Base-by-base conservation (phyloP, 2,329 filamentous ascomycete genomes). In the Dothistroma pini region DNA sequence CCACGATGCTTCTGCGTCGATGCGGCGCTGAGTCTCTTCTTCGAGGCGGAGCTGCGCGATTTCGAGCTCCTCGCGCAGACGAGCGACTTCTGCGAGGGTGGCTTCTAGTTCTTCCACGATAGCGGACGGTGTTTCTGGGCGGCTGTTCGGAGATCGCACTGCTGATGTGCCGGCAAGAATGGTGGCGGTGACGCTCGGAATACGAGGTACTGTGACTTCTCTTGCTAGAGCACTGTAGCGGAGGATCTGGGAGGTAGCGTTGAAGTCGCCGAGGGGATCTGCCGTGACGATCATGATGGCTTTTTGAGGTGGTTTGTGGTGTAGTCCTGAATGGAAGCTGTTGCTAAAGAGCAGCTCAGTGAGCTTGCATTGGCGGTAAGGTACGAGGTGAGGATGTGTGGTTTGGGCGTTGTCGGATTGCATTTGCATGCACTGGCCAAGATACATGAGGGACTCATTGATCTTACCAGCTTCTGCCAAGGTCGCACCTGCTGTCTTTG, bases 381-480 rank as follows among this genome's bases (percentile, higher is more conserved):
- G 79, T 88, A 97, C 21, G 85, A 96, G 90, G 72, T 83, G 86
- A 8, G 67, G 65, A 6, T 62, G 66, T 16, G 67, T 65, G 12
- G 86, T 87, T 64, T 82, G 87, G 49, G 88, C 87, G 34, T 87
- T 83, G 69, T 93, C 91, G 62, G 89, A 93, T 74, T 97, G 93
- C 83, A 96, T 93, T 74, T 97, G 93, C 69, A 99, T 83, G 73
- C 95, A 99, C 72, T 97, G 95, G 0, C 95, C 95, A 1, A 99
- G 83, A 74, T 97, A 97, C 95, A 99, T 99, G 72, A 99, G 79
- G 72, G 91, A 96, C 76, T 97, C 93, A 72, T 99, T 99, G 74
- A 99, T 99, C 78, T 97, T 97, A 57, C 95, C 95, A 38, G 93
- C 95, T 78, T 99, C 95, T 0, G 90, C 93, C 14, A 99, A 83